These are phyloP conservation scores for Lasiosphaeria miniovina DNA, from an alignment of 495 filamentous ascomycete species.

Conservation along the genomic window DNA sequence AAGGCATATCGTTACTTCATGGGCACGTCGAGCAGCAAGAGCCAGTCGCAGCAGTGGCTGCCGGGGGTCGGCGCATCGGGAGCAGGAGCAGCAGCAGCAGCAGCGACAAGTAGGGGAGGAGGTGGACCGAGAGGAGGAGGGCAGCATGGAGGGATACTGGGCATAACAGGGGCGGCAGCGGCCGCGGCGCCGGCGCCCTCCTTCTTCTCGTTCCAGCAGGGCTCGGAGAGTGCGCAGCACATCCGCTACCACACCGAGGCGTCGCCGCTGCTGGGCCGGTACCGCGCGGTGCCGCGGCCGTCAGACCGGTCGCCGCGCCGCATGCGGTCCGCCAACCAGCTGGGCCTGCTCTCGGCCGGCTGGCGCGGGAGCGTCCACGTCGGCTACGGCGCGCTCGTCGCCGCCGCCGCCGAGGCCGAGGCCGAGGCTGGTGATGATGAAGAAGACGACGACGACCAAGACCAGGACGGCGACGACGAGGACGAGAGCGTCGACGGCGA, in stretches of 20 bases:
- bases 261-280: conserved; percentile 57
- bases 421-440: conserved; percentile 12
- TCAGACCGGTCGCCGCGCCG: conserved; percentile 18
- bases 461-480: conserved; percentile 25
- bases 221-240: conserved; percentile 48
- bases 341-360: conserved; percentile 33
- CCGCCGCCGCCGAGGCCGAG: conserved; percentile 2
- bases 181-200: conserved; percentile 39
- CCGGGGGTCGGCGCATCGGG: background rate
- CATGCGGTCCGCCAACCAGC: conserved; percentile 14
- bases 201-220: conserved; percentile 63
- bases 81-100: background rate
- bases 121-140: background rate
- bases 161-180: background rate
- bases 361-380: conserved; percentile 48
- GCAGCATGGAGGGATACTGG: background rate
- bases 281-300: conserved; percentile 52
- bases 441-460: conserved; percentile 21
- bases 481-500: conserved; percentile 27
- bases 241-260: conserved; percentile 37
- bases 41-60: conserved; percentile 1
- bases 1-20: background rate
- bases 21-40: conserved; percentile 7
- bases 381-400: conserved; percentile 45
- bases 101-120: conserved; percentile 1